phyloP scores from a whole-genome alignment of 129 eudicot genomes.

The Centella asiatica region DNA sequence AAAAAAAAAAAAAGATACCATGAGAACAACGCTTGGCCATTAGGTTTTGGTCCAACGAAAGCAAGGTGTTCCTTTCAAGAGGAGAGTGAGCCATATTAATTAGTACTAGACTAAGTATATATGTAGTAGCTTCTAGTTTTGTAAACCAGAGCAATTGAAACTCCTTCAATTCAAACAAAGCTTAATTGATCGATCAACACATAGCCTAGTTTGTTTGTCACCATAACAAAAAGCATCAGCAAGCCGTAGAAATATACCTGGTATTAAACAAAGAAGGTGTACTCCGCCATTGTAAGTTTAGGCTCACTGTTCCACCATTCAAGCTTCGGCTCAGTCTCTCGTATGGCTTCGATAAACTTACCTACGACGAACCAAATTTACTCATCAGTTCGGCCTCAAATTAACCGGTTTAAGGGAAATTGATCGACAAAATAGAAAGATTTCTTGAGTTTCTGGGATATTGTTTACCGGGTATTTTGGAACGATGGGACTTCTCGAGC shows the following conservation, averaged over 20 bases:
- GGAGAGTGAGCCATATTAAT: slow-evolving; percentile 26
- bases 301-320: slow-evolving; percentile 58
- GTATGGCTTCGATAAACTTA: slow-evolving; percentile 39
- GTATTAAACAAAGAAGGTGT: slow-evolving; percentile 50
- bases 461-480: slow-evolving; percentile 46
- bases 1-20: slow-evolving; percentile 23
- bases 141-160: too few species aligned
- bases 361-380: slow-evolving; percentile 19
- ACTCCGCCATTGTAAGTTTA: slow-evolving; percentile 40
- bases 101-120: too few species aligned
- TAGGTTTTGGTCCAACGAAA: slow-evolving; percentile 57
- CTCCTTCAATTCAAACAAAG: too few species aligned
- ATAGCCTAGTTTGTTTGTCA: slow-evolving; percentile 46
- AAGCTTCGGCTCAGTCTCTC: slow-evolving; percentile 40
- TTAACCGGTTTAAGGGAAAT: too few species aligned
- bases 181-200: too few species aligned
- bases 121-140: not conserved
- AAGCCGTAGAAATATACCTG: slow-evolving; percentile 59
- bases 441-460: too few species aligned
- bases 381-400: not conserved
- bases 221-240: slow-evolving; percentile 61
- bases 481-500: slow-evolving; percentile 74
- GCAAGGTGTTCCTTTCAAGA: slow-evolving; percentile 23
- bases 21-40: slow-evolving; percentile 81
- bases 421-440: too few species aligned